Percentiles rank a stretch among this genome's conserved stretches.
Evolutionary conservation across 768 basidiomycete genomes (phyloP).

Genomic region (Pisolithus albus): DNA sequence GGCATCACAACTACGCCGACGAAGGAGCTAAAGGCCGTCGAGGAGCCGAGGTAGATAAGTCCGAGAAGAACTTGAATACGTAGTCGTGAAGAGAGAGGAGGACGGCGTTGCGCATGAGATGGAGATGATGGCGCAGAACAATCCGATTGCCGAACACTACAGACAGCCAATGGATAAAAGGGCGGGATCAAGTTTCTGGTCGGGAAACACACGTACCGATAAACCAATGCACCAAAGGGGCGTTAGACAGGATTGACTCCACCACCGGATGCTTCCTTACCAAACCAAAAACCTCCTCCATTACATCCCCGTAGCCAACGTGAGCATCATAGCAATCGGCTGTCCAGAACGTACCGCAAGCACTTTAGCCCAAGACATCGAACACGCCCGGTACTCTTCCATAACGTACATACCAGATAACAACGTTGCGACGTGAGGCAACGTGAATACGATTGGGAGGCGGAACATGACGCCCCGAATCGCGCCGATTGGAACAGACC

Average conservation of each 20-base stretch:
- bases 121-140: slow-evolving; percentile 63
- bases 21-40: slow-evolving; percentile 62
- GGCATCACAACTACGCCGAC: slow-evolving; percentile 59
- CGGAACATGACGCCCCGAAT: slow-evolving; percentile 48
- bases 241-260: background rate
- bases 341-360: slow-evolving; percentile 49
- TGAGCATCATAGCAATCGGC: slow-evolving; percentile 57
- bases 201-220: slow-evolving; percentile 27
- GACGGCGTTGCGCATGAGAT: slow-evolving; percentile 60
- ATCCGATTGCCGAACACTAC: slow-evolving; percentile 46
- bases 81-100: slow-evolving; percentile 47
- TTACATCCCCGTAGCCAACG: slow-evolving; percentile 54
- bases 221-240: slow-evolving; percentile 28
- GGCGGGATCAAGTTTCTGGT: background rate
- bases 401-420: slow-evolving; percentile 36
- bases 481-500: slow-evolving; percentile 47
- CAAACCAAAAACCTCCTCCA: slow-evolving; percentile 56
- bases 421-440: slow-evolving; percentile 49
- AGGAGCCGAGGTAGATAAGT: slow-evolving; percentile 55
- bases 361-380: slow-evolving; percentile 2
- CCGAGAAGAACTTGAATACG: slow-evolving; percentile 52
- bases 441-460: slow-evolving; percentile 58
- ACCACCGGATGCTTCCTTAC: slow-evolving; percentile 26
- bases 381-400: background rate
- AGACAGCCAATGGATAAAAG: too few species aligned